Evolutionary conservation across 2,329 filamentous ascomycete species (phyloP), one percentile per base, ranked within the genome.

Genomic region (Fonsecaea nubica): DNA sequence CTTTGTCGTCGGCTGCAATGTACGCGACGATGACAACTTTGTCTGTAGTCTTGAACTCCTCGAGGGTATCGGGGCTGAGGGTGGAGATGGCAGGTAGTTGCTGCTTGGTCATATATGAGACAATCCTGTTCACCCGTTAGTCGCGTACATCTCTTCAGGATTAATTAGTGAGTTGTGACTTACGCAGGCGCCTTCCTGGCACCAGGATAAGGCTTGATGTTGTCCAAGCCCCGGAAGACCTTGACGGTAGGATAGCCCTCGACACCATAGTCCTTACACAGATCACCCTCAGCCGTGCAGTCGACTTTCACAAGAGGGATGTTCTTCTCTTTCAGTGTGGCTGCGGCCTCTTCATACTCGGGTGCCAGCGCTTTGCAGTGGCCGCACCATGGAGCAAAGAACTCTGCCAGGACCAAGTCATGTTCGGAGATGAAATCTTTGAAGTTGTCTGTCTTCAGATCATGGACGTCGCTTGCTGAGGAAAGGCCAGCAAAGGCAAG

Each of bases 171-270:
- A 30, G 12, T 52, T 35, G 40, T 15, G 32, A 81, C 83, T 76
- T 80, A 85, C 84, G 86, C 83, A 80, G 87, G 89, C 72, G 93
- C 90, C 86, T 98, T 97, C 80, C 95, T 89, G 81, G 92, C 90
- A 77, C 95, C 95, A 75, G 85, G 85, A 84, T 99, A 99, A 71
- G 93, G 90, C 72, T 87, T 85, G 78, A 92, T 82, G 78, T 90
- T 92, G 10, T 97, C 92, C 52, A 83, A 81, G 74, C 95, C 94
- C 76, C 94, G 92, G 93, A 99, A 99, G 82, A 99, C 88, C 89
- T 98, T 99, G 78, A 99, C 88, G 73, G 95, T 99, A 70, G 95
- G 95, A 86, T 99, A 99, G 72, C 95, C 95, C 85, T 98, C 93
- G 52, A 99, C 93, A 70, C 92, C 93, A 76, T 91, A 92, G 74